These are phyloP conservation scores for Starmerella vaccinii DNA, from an alignment of 805 yeast species.

Conservation along the genomic window DNA sequence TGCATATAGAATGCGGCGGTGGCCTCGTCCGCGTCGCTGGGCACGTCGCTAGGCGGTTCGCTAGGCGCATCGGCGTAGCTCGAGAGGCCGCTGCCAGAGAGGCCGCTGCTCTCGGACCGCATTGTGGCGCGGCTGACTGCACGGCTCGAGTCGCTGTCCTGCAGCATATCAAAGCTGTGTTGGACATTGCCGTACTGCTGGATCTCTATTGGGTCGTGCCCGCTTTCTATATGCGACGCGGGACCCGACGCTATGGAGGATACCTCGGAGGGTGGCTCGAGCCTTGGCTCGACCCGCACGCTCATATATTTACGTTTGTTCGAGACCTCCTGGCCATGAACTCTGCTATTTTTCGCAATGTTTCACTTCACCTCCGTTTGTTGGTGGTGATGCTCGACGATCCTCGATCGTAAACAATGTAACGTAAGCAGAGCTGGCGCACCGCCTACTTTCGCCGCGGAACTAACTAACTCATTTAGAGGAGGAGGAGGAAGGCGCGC, in stretches of 20 bases:
- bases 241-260: background rate
- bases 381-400: background rate
- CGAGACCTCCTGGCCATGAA: background rate
- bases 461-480: too few species aligned
- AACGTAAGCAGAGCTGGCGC: background rate
- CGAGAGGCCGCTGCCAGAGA: background rate
- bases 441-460: too few species aligned
- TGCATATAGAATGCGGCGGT: too few species aligned
- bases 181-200: background rate
- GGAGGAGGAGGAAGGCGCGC: too few species aligned
- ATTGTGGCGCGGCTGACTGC: background rate
- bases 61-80: background rate
- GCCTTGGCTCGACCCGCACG: background rate
- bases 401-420: constrained; percentile 1
- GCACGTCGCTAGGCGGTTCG: too few species aligned
- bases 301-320: background rate
- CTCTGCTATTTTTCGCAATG: background rate
- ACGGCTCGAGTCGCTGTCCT: background rate
- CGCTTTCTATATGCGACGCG: background rate
- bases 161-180: constrained; percentile 2
- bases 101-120: background rate
- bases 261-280: background rate
- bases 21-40: background rate
- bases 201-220: background rate
- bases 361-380: background rate